Percentiles rank a stretch among this genome's conserved stretches.
These are phyloP conservation scores for Diaporthe sp. DNA, from an alignment of 2,329 filamentous ascomycete species.

Conservation along the genomic window DNA sequence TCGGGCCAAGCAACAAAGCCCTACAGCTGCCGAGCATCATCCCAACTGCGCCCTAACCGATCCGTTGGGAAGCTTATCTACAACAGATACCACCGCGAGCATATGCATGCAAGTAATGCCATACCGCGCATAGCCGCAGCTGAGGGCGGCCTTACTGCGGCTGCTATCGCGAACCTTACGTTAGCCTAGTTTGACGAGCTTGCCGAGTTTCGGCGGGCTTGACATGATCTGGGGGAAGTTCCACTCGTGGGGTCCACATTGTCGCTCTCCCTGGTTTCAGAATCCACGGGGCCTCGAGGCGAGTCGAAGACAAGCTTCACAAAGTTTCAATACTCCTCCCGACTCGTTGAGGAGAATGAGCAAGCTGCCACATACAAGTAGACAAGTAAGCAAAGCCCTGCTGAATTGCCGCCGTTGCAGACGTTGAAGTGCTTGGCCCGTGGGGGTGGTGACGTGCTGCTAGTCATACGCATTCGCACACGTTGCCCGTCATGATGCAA, in stretches of 20 bases:
- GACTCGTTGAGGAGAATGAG: neutral
- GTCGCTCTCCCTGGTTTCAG: slow-evolving; percentile 12
- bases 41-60: neutral
- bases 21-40: slow-evolving; percentile 10
- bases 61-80: slow-evolving; percentile 2
- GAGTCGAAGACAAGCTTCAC: slow-evolving; percentile 24
- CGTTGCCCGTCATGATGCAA: neutral
- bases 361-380: too few species aligned
- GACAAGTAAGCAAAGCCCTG: too few species aligned
- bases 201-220: slow-evolving; percentile 21
- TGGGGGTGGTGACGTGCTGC: neutral
- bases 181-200: slow-evolving; percentile 9
- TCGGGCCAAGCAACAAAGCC: slow-evolving; percentile 8
- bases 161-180: neutral
- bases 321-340: slow-evolving; percentile 8
- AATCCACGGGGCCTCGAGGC: slow-evolving; percentile 10
- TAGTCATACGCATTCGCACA: neutral
- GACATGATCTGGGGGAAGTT: slow-evolving; percentile 25
- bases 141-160: slow-evolving; percentile 14
- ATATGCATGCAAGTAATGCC: neutral
- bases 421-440: neutral
- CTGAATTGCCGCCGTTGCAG: neutral
- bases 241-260: slow-evolving; percentile 5
- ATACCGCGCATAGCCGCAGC: slow-evolving; percentile 12
- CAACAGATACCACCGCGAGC: neutral